Percentiles rank a stretch among this genome's conserved stretches.
phyloP scores from a whole-genome alignment of 2,329 filamentous ascomycete species.

The Zalaria obscura region DNA sequence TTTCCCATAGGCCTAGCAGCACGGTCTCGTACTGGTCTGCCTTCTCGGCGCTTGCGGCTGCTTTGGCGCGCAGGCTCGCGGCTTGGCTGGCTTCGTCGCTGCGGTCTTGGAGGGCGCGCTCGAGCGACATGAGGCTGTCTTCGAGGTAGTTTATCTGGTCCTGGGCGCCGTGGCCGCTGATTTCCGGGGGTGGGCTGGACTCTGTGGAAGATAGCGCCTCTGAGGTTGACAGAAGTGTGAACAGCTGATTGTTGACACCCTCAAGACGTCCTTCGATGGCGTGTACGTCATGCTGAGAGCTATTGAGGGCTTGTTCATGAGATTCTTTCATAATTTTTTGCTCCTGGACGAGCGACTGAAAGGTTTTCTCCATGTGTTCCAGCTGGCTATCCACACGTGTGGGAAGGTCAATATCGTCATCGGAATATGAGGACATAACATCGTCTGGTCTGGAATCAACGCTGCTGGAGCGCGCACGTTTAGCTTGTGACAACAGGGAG shows the following conservation, averaged over 20 bases:
- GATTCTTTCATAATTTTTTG: constrained; percentile 5
- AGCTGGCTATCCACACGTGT: constrained; percentile 6
- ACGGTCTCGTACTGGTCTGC: constrained; percentile 42
- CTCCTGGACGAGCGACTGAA: constrained; percentile 5
- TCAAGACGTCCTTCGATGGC: constrained; percentile 38
- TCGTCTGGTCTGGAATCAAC: constrained; percentile 5
- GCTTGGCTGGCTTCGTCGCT: constrained; percentile 6
- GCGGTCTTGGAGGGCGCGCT: constrained; percentile 12
- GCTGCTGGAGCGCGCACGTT: constrained; percentile 2
- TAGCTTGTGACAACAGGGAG: constrained; percentile 7
- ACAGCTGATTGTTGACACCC: constrained; percentile 50
- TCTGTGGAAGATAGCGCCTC: constrained; percentile 38
- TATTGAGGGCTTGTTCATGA: constrained; percentile 10
- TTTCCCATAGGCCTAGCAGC: constrained; percentile 38
- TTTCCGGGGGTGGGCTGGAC: constrained; percentile 43
- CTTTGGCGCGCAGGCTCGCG: constrained; percentile 11
- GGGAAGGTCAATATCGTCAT: constrained; percentile 5
- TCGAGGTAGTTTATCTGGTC: constrained; percentile 58
- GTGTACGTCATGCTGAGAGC: constrained; percentile 5
- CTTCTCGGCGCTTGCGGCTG: constrained; percentile 18
- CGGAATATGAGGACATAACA: constrained; percentile 4
- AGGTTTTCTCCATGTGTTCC: constrained; percentile 6
- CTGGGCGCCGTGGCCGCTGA: constrained; percentile 43
- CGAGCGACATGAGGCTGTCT: constrained; percentile 34
- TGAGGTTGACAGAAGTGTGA: constrained; percentile 25